Conservation (phyloP, 495 filamentous ascomycete genomes). For the Ramalina intermedia region DNA sequence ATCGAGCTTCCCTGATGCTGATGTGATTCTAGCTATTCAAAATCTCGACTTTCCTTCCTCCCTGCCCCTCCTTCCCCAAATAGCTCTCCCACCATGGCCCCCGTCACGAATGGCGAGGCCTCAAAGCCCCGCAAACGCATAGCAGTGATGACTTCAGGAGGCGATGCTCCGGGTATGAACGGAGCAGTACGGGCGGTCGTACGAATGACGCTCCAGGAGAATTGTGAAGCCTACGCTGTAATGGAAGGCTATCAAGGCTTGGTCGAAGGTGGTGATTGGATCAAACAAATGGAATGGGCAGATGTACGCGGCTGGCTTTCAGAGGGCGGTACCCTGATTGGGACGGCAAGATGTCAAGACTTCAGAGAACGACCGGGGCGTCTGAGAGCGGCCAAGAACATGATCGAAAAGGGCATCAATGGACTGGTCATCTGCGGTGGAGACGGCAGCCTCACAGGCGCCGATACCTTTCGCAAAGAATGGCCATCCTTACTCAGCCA, state of each 20-base stretch:
- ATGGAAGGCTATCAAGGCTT: slow-evolving; percentile 96
- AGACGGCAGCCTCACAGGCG: slow-evolving; percentile 93
- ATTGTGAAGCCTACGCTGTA: slow-evolving; percentile 77
- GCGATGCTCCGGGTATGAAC: slow-evolving; percentile 98
- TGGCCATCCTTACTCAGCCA: slow-evolving; percentile 81
- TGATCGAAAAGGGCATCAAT: slow-evolving; percentile 85
- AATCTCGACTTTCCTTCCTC: no score
- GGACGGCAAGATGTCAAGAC: slow-evolving; percentile 77
- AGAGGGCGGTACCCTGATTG: slow-evolving; percentile 92
- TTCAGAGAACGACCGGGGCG: slow-evolving; percentile 82
- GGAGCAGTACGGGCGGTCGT: slow-evolving; percentile 87
- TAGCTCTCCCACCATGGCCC: slow-evolving; percentile 3
- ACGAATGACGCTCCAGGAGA: slow-evolving; percentile 73
- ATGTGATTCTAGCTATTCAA: no score
- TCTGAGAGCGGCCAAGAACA: slow-evolving; percentile 75
- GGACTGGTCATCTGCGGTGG: slow-evolving; percentile 94
- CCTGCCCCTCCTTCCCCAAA: background rate
- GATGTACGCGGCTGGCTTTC: slow-evolving; percentile 91
- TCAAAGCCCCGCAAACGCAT: slow-evolving; percentile 43
- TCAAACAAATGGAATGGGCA: slow-evolving; percentile 77
- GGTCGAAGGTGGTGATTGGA: slow-evolving; percentile 76
- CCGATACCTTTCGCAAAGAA: slow-evolving; percentile 81
- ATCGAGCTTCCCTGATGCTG: no score
- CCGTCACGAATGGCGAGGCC: slow-evolving; percentile 2
- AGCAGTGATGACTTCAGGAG: slow-evolving; percentile 90